Base-by-base conservation (phyloP, 164 flowering plant genomes). In the Chloranthus sessilifolius region DNA sequence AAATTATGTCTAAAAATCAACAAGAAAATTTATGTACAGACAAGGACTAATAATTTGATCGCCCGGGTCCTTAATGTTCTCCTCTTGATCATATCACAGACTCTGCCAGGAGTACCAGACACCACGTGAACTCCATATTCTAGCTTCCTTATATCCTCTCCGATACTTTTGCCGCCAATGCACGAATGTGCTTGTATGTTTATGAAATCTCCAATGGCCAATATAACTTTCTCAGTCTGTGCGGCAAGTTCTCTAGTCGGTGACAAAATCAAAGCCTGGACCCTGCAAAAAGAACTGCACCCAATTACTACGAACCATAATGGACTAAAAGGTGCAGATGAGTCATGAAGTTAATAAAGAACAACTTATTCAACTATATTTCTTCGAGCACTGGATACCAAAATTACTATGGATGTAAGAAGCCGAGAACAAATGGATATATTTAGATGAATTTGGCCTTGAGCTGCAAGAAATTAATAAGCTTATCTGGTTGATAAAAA, bases 91-190 rank as follows among this genome's bases (percentile, higher is more conserved):
- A 92, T 92, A 52, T 92, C 99, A 67, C 91, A 83, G 14, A 92
- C 99, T 71, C 99, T 76, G n/a, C 99, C 99, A 0, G 99, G 99
- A 7, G 99, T 92, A 60, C 99, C 99, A 55, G 99, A 92, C 17
- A 92, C 99, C 14, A 88, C 94, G 46, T 86, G 99, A 63, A 92
- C 99, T 29, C 99, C 99, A 70, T 79, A 45, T 36, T 92, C 96
- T 1, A 92, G 74, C 55, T 82, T 88, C 44, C 95, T 74, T 23
- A 88, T 85, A 59, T 92, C 98, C 57, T 88, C 98, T 12, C 98
- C 96, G 0, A 92, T 81, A 54, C 98, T 92, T 64, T 92, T 85
- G 21, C 98, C 98, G 47, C 98, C 98, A 60, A 92, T 59, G 53
- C 98, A 92, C 1, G 96, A 77, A 74, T 92, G 95, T 7, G 83